Evolutionary conservation across 306 rosid species (phyloP), one percentile per base, ranked within the genome.

Genomic region (Biancaea sappan): DNA sequence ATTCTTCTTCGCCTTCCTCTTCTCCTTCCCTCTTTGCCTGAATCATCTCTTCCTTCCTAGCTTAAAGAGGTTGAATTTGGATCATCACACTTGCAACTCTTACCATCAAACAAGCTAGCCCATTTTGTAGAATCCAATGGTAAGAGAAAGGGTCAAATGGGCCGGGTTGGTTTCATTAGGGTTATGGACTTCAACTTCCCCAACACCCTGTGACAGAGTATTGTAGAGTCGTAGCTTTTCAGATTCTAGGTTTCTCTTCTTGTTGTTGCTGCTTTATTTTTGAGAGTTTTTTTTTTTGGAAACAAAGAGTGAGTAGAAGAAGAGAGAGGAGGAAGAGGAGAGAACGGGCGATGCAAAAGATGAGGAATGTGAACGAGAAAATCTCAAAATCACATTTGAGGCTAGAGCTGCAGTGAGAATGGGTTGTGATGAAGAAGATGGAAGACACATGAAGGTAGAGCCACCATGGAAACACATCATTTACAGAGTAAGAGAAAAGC

Each of bases 1-100:
- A n/a, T 87, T 91, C 88, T 88, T 89, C 87, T 91, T 91, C 26
- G 69, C 71, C 78, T 84, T 84, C 88, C 24, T 91, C 79, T 59
- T 90, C 90, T 80, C 89, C n/a, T n/a, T n/a, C 88, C 77, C 70
- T 77, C 83, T 69, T 46, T 84, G 4, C 69, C 76, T 22, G 77
- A 19, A 26, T 14, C 84, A 14, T 43, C 65, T 8, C 18, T 31
- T 35, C 75, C 85, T 62, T 8, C 48, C 8, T 60, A 67, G 66
- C 52, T 73, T 66, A 60, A 62, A 38, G 79, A 68, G 54, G n/a
- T 59, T 1, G 71, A 41, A 29, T 48, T 77, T 51, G 72, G 81
- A 21, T 79, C 80, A 51, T 66, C n/a, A 8, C 72, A 19, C 3
- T 48, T n/a, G 8, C 75, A 25, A 8, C 54, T 65, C 58, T 58